Evolutionary conservation across 306 rosid species (phyloP).

Genomic region (Begonia peltatifolia): DNA sequence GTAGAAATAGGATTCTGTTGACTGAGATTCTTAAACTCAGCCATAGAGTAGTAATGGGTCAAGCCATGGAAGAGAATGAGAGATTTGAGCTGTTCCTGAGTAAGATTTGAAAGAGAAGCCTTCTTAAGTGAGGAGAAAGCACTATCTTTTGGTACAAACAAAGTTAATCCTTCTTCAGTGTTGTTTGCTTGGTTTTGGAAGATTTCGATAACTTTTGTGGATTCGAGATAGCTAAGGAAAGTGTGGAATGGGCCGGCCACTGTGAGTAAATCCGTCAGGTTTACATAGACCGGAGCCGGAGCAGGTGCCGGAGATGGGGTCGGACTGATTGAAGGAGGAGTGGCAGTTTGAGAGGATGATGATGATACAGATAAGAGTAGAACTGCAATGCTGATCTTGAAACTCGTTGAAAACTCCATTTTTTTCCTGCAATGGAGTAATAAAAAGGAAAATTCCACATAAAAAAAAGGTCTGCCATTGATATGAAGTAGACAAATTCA

Average conservation of each 20-base stretch:
- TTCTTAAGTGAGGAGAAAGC: constrained; percentile 49
- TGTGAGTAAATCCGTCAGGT: constrained; percentile 55
- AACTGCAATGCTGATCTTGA: constrained; percentile 17
- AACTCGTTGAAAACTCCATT: constrained; percentile 3
- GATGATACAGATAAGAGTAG: constrained; percentile 32
- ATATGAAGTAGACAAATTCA: too few relatives aligned
- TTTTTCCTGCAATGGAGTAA: constrained; percentile 1
- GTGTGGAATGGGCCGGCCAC: constrained; percentile 91
- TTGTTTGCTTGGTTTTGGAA: constrained; percentile 92
- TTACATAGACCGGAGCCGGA: constrained; percentile 49
- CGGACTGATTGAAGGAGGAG: constrained; percentile 37
- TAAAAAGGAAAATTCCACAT: too few relatives aligned
- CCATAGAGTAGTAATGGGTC: constrained; percentile 62
- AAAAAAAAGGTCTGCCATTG: too few relatives aligned
- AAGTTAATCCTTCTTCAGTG: constrained; percentile 78
- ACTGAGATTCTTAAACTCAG: constrained; percentile 72
- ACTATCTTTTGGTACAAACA: constrained; percentile 68
- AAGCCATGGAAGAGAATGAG: constrained; percentile 70
- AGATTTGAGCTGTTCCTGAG: constrained; percentile 49
- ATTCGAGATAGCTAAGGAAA: constrained; percentile 51
- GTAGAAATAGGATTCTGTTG: constrained; percentile 41
- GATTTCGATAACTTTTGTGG: constrained; percentile 75
- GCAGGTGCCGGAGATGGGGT: constrained; percentile 57
- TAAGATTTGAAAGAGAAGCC: constrained; percentile 59
- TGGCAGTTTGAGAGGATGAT: constrained; percentile 49